Conservation (phyloP, 139 green algal species). For the Chlorella sp. region DNA sequence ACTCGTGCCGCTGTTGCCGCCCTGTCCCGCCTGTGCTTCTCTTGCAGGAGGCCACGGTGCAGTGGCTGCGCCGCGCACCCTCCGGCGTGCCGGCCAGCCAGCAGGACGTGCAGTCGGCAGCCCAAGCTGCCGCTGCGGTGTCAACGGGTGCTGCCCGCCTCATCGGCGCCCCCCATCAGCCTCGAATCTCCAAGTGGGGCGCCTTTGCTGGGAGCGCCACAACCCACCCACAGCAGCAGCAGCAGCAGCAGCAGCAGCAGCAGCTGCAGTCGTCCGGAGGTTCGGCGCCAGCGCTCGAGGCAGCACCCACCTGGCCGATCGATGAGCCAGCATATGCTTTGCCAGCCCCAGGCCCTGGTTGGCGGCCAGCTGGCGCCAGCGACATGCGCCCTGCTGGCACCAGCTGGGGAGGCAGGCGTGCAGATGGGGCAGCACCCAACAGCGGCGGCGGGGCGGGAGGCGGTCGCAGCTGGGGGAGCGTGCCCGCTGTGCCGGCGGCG, state of each 20-base stretch:
- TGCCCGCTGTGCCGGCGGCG: not conserved
- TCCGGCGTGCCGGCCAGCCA: not conserved
- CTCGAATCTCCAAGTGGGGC: not conserved
- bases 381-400: not conserved
- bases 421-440: not conserved
- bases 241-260: not conserved
- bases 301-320: conserved; percentile 22
- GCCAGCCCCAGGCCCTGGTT: not conserved
- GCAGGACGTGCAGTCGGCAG: not conserved
- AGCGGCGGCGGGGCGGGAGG: too few species aligned
- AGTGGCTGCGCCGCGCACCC: not conserved
- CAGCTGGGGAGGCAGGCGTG: not conserved
- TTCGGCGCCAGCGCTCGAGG: not conserved
- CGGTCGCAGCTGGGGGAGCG: not conserved
- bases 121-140: not conserved
- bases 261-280: not conserved
- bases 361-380: not conserved
- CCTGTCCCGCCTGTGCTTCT: too few species aligned
- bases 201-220: not conserved
- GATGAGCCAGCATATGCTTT: not conserved
- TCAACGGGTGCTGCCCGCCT: not conserved
- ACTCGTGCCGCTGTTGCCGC: too few species aligned
- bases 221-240: not conserved
- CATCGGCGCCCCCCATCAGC: conserved; percentile 7
- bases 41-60: not conserved